A percentile compares a stretch with the other conserved stretches of the same genome.
Evolutionary conservation across 2,329 filamentous ascomycete genomes (phyloP).

Genomic region (Didymella keratinophila): DNA sequence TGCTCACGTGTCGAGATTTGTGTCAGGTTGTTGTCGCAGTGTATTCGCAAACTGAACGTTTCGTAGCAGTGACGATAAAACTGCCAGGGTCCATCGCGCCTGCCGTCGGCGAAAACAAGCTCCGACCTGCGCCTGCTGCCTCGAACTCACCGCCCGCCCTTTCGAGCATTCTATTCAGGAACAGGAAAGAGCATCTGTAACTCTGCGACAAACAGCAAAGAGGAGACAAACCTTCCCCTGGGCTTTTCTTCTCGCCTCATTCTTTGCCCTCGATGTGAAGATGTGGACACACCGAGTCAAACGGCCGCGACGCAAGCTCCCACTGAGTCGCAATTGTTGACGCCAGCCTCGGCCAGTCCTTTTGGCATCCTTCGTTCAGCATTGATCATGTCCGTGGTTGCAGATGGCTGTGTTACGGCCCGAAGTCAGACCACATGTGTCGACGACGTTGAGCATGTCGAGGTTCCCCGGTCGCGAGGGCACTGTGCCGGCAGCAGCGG

Average conservation of each 20-base stretch:
- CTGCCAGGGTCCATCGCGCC: constrained; percentile 16
- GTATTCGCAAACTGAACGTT: constrained; percentile 10
- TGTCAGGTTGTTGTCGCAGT: constrained; percentile 16
- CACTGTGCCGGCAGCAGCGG: constrained; percentile 7
- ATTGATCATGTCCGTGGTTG: constrained; percentile 3
- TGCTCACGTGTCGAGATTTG: constrained; percentile 8
- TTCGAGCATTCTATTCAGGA: constrained; percentile 4
- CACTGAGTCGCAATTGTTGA: constrained; percentile 5
- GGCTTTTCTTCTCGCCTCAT: constrained; percentile 2
- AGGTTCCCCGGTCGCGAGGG: constrained; percentile 9
- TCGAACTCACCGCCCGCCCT: constrained; percentile 9
- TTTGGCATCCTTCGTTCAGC: constrained; percentile 12
- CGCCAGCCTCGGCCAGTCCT: constrained; percentile 3
- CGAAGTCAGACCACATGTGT: constrained; percentile 10
- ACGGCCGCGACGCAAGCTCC: not conserved
- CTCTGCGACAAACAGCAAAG: not conserved
- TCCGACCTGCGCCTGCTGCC: constrained; percentile 10
- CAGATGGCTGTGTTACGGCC: constrained; percentile 9
- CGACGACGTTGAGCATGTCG: constrained; percentile 6
- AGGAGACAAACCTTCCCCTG: not conserved
- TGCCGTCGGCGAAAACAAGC: constrained; percentile 17
- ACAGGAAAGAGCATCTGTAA: constrained; percentile 3
- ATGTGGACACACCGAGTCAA: constrained; percentile 4
- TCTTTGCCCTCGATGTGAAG: not conserved
- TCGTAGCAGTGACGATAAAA: constrained; percentile 21